Evolutionary conservation across 495 filamentous ascomycete species (phyloP).

Genomic region (Penicillium simplicissimum): DNA sequence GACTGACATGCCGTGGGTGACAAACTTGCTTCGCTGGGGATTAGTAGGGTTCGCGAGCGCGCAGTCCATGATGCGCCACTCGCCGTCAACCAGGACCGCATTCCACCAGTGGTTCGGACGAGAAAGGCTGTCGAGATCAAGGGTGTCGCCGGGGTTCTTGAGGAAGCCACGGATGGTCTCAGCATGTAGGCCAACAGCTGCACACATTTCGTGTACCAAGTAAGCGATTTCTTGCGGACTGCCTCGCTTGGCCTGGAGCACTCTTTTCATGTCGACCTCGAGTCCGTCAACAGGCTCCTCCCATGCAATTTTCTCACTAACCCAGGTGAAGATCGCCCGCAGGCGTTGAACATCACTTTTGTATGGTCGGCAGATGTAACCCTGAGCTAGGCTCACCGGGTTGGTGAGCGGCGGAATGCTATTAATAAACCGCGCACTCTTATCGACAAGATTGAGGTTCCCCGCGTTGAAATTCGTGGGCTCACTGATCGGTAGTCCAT

Average conservation of each 20-base stretch:
- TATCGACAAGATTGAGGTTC: conserved; percentile 87
- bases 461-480: conserved; percentile 77
- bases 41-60: conserved; percentile 89
- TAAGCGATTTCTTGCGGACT: conserved; percentile 90
- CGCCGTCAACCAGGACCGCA: conserved; percentile 85
- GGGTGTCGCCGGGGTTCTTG: conserved; percentile 81
- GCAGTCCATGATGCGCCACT: conserved; percentile 97
- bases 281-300: conserved; percentile 84
- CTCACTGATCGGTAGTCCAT: conserved; percentile 79
- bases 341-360: conserved; percentile 91
- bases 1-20: conserved; percentile 61
- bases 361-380: conserved; percentile 92
- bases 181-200: conserved; percentile 80
- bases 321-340: conserved; percentile 94
- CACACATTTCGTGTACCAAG: conserved; percentile 91
- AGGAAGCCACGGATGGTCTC: conserved; percentile 86
- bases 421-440: conserved; percentile 88
- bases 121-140: conserved; percentile 69
- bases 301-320: conserved; percentile 93
- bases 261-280: conserved; percentile 73
- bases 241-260: conserved; percentile 80
- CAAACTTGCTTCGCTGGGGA: conserved; percentile 74
- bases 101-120: conserved; percentile 99
- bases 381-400: conserved; percentile 79
- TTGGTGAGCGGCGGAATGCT: conserved; percentile 90